Conservation (phyloP, 75 land plant species). For the Sequoia sempervirens region DNA sequence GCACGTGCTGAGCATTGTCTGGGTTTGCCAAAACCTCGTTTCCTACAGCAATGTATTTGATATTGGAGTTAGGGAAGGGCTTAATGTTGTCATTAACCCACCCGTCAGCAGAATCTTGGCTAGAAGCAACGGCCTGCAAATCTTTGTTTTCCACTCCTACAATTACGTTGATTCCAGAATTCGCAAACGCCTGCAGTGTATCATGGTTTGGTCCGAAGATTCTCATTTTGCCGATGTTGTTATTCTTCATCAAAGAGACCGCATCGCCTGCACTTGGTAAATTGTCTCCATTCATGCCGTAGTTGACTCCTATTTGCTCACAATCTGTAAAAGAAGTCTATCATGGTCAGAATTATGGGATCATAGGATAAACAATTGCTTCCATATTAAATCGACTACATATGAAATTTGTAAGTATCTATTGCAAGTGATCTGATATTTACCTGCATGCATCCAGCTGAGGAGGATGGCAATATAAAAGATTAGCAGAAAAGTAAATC, state of each 20-base stretch:
- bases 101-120: constrained; percentile 19
- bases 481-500: not conserved
- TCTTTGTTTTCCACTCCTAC: constrained; percentile 25
- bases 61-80: constrained; percentile 12
- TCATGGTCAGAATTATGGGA: not conserved
- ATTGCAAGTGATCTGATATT: constrained; percentile 9
- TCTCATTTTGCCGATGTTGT: constrained; percentile 29
- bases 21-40: constrained; percentile 26
- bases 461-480: not conserved
- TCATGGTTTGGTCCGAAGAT: constrained; percentile 19
- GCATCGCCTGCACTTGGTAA: constrained; percentile 24
- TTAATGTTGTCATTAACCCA: constrained; percentile 31
- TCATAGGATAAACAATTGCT: not conserved
- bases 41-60: constrained; percentile 32
- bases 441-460: not conserved
- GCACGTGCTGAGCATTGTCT: not conserved
- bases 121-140: constrained; percentile 18
- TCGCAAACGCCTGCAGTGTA: constrained; percentile 15
- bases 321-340: too few relatives aligned
- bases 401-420: not conserved
- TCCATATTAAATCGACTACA: too few relatives aligned
- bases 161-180: constrained; percentile 15
- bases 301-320: constrained; percentile 19
- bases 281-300: constrained; percentile 23
- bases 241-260: constrained; percentile 18